Evolutionary conservation across 805 yeast genomes (phyloP), one percentile per base, ranked within the genome.

Genomic region (Ogataea wickerhamii): DNA sequence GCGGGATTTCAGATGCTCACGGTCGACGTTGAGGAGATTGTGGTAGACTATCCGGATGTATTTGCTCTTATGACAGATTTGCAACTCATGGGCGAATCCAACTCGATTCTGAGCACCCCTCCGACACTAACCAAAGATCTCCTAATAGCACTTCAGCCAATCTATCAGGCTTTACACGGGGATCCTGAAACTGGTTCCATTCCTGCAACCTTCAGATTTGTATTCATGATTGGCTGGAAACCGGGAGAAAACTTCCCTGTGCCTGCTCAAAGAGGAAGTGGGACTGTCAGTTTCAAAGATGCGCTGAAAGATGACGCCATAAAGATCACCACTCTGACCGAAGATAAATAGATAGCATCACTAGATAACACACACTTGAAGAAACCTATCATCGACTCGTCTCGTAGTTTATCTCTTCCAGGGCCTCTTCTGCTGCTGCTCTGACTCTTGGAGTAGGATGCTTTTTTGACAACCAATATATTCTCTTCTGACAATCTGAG

Each of bases 201-300:
- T n/a, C 95, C 95, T 1, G 88, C 87, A 7, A 86, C 95, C 0
- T 87, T 76, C 61, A 66, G 87, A 43, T 75, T 87, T 37, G 76
- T 86, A 18, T 82, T 81, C 56, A 81, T 86, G 87, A 83, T 87
- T 55, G 95, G 95, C 3, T 87, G 95, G 95, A 87, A 84, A 57
- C 78, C 80, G 47, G 73, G 85, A 38, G 74, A 75, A 5, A 55
- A 61, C 34, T 87, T 84, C 55, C 87, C 89, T 3, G 66, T 80
- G 54, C 91, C 95, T 1, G 69, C 84, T 42, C 71, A 71, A 34
- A 67, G 94, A 45, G 95, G 95, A 2, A 53, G 82, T 16, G 93
- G 81, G 1, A 76, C 79, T 52, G 70, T 85, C 28, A 78, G 68
- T 44, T 63, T 86, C 53, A 81, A 82, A 56, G 89, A 85, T 42